A percentile compares a stretch with the other conserved stretches of the same genome.
Evolutionary conservation across 2,329 filamentous ascomycete genomes (phyloP).

Genomic region (Diaporthe citriasiana): DNA sequence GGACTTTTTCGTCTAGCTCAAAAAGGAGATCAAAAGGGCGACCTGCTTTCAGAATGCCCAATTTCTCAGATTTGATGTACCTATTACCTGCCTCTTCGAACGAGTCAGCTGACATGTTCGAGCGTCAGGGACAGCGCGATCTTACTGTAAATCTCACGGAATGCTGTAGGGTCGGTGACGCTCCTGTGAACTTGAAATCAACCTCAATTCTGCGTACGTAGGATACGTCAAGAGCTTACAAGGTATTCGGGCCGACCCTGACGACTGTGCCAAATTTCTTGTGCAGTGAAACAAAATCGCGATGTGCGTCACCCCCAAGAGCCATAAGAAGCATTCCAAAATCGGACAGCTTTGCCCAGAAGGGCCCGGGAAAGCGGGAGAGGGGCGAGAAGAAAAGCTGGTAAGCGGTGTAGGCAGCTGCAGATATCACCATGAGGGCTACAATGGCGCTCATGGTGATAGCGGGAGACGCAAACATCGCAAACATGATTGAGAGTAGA

Average conservation of each 20-base stretch:
- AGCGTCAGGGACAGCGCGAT: neutral
- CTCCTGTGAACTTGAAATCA: neutral
- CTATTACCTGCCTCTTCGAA: neutral
- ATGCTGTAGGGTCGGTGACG: conserved; percentile 5
- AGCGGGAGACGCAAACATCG: no score
- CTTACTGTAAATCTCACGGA: conserved; percentile 11
- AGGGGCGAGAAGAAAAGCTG: no score
- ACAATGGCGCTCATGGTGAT: no score
- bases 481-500: no score
- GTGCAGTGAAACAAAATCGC: no score
- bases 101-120: neutral
- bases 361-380: no score
- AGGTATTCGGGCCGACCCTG: neutral
- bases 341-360: no score
- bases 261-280: neutral
- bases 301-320: no score
- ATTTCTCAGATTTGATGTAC: neutral
- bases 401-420: no score
- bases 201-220: neutral
- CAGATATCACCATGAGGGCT: no score
- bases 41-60: neutral
- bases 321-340: no score
- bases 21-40: neutral
- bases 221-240: neutral
- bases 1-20: neutral